Evolutionary conservation across 768 basidiomycete species (phyloP), one percentile per base, ranked within the genome.

Genomic region (Pisolithus orientalis): DNA sequence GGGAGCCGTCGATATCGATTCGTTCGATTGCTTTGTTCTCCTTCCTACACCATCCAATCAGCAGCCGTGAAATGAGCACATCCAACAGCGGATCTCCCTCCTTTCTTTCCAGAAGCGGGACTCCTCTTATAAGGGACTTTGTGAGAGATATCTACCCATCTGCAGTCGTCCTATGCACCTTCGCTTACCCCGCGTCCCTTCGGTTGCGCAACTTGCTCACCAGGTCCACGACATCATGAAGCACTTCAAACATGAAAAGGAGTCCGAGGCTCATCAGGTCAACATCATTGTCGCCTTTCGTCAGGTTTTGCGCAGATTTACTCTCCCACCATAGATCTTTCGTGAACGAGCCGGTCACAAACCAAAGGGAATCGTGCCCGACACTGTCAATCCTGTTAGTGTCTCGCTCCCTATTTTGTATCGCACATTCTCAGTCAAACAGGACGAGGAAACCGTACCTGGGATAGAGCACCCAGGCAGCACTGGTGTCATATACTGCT

Each of bases 401-500:
- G 14, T 21, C 38, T 39, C 14, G 2, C 45, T 37, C 1, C 29
- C 2, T 44, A 25, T 32, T 37, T 49, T n/a, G 5, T 16, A 6
- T 2, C 13, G 6, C 34, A 49, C 16, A 14, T 28, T 43, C 31
- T 44, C 14, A 31, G 52, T 37, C 25, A 54, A 52, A 16, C 53
- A 87, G 79, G 87, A 90, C 59, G 91, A 94, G 60, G 91, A 94
- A 70, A 92, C 91, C 1, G 83, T 94, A 4, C 92, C 91, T 17
- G 91, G 90, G 46, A 89, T 90, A 61, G 79, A 84, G 63, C 89
- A 90, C 64, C 90, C 90, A 2, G 80, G 81, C 32, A 70, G 70
- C 59, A 78, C 77, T 1, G 73, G 78, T 53, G 82, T 85, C 27
- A 84, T 94, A 62, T 96, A 94, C 66, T 94, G 92, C 68, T 91